These are phyloP conservation scores for Striga asiatica DNA, from an alignment of 257 asterid species.

Conservation along the genomic window DNA sequence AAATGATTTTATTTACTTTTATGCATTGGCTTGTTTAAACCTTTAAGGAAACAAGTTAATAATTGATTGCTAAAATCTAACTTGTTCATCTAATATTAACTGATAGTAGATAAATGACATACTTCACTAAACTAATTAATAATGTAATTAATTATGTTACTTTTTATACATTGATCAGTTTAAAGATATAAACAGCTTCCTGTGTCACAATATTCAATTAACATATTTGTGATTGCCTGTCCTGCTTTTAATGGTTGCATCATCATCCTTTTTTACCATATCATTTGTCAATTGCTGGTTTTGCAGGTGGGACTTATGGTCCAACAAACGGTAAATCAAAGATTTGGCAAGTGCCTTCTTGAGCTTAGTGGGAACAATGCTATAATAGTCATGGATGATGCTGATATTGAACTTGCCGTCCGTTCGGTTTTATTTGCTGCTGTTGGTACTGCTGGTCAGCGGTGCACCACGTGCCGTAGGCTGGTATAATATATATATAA, in stretches of 20 bases:
- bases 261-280: neutral
- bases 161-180: too few species aligned
- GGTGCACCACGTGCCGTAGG: slow-evolving; percentile 97
- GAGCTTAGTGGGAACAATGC: slow-evolving; percentile 97
- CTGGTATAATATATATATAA: slow-evolving; percentile 46
- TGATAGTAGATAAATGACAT: too few species aligned
- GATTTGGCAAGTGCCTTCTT: slow-evolving; percentile 86
- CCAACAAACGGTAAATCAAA: slow-evolving; percentile 78
- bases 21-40: too few species aligned
- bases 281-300: neutral
- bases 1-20: too few species aligned
- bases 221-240: neutral
- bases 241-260: neutral
- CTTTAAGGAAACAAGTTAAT: too few species aligned
- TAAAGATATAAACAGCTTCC: too few species aligned
- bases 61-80: too few species aligned
- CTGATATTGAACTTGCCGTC: slow-evolving; percentile 81
- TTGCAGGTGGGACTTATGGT: slow-evolving; percentile 88
- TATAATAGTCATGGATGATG: slow-evolving; percentile 92
- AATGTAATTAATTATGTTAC: too few species aligned
- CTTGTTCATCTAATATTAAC: too few species aligned
- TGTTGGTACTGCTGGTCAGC: slow-evolving; percentile 99
- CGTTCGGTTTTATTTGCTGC: slow-evolving; percentile 94
- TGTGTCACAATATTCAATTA: neutral
- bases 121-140: too few species aligned